phyloP scores from a whole-genome alignment of 768 basidiomycete species.

The Leccinum subtestaceum region DNA sequence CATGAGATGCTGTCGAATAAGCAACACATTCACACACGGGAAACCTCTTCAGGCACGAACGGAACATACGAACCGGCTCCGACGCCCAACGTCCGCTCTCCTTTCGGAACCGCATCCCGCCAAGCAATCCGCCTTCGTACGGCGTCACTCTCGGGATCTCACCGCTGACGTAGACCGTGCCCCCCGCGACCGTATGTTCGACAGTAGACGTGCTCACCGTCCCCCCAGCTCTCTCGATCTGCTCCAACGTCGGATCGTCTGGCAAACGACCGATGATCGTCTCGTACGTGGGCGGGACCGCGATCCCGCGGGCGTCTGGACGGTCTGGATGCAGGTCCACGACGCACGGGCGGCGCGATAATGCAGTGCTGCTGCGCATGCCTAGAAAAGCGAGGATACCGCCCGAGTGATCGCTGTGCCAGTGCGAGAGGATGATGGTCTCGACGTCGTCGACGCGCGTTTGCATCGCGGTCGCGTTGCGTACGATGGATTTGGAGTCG shows the following conservation, averaged over 20 bases:
- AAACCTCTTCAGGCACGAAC: not conserved
- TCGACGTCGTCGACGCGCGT: constrained; percentile 52
- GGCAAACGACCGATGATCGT: constrained; percentile 60
- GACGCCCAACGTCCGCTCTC: constrained; percentile 41
- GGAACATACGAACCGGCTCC: constrained; percentile 45
- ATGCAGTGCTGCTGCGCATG: constrained; percentile 30
- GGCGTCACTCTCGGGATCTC: constrained; percentile 70
- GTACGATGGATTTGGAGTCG: constrained; percentile 69
- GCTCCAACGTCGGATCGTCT: constrained; percentile 67
- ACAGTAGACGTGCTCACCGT: constrained; percentile 51
- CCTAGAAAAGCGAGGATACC: constrained; percentile 66
- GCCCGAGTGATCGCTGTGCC: constrained; percentile 77
- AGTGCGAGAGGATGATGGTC: constrained; percentile 70
- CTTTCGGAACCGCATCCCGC: constrained; percentile 61
- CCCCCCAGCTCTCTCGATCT: constrained; percentile 56
- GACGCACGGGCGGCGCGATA: constrained; percentile 32
- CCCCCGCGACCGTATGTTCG: constrained; percentile 64
- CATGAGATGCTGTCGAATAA: not conserved
- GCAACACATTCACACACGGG: not conserved
- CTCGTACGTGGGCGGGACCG: constrained; percentile 56
- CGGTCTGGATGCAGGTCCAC: constrained; percentile 79
- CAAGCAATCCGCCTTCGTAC: constrained; percentile 67
- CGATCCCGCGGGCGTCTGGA: constrained; percentile 71
- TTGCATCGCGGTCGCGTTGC: constrained; percentile 64
- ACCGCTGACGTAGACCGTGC: constrained; percentile 73